Conservation (phyloP, 1,284 basidiomycete species). For the Sporisorium iseilematis-ciliati region DNA sequence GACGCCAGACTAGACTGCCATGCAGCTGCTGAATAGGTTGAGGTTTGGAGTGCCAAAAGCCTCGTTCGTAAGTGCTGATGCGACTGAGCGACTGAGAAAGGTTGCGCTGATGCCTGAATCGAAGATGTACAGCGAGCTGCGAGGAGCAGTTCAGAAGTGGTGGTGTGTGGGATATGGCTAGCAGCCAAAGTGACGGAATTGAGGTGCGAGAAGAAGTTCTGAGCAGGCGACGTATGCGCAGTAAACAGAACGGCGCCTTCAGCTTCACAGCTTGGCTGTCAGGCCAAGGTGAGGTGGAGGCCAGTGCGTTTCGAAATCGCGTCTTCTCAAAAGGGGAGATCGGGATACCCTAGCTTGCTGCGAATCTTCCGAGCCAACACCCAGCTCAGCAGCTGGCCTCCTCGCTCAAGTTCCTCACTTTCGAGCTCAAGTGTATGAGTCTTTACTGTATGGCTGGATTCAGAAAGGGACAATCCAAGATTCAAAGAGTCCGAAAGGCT, state of each 20-base stretch:
- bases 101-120: no score
- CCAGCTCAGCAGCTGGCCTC: background rate
- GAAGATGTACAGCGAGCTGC: background rate
- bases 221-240: background rate
- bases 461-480: no score
- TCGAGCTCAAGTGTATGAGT: no score
- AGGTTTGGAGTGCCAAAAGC: background rate
- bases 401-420: no score
- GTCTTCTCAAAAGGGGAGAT: constrained; percentile 5
- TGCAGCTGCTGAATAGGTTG: no score
- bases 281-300: constrained; percentile 26
- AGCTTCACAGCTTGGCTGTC: no score
- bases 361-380: background rate
- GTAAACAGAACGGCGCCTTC: background rate
- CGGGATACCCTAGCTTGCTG: constrained; percentile 7
- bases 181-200: background rate
- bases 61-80: background rate
- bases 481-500: background rate
- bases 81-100: background rate
- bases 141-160: background rate
- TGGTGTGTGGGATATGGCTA: background rate
- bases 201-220: constrained; percentile 3
- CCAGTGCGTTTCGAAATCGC: constrained; percentile 27
- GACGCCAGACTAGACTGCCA: background rate
- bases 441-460: no score